These are phyloP conservation scores for Ustilaginoidea virens DNA, from an alignment of 2,329 filamentous ascomycete genomes.

Conservation along the genomic window DNA sequence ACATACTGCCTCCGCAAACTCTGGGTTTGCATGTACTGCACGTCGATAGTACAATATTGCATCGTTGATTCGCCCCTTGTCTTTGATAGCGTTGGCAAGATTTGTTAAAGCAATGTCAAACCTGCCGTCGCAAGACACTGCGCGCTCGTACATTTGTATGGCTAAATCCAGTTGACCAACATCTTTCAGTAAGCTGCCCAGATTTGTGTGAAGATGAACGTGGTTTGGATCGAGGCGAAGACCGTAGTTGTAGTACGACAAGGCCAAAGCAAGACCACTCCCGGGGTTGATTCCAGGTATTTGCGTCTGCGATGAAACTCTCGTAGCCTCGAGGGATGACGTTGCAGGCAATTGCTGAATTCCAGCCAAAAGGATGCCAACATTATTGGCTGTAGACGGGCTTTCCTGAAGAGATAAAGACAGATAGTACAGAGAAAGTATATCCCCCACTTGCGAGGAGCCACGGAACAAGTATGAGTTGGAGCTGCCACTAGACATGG, in stretches of 20 bases:
- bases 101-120: slow-evolving; percentile 97
- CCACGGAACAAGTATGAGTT: slow-evolving; percentile 40
- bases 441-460: slow-evolving; percentile 72
- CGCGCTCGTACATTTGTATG: slow-evolving; percentile 94
- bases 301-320: slow-evolving; percentile 14
- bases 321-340: slow-evolving; percentile 4
- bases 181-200: slow-evolving; percentile 89
- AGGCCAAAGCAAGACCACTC: slow-evolving; percentile 72
- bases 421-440: slow-evolving; percentile 86
- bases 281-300: slow-evolving; percentile 73
- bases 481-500: slow-evolving; percentile 61
- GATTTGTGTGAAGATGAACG: slow-evolving; percentile 91
- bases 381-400: slow-evolving; percentile 94
- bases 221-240: slow-evolving; percentile 74
- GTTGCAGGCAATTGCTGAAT: slow-evolving; percentile 53
- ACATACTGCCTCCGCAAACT: slow-evolving; percentile 94
- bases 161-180: slow-evolving; percentile 84
- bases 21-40: slow-evolving; percentile 80
- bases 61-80: slow-evolving; percentile 81
- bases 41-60: slow-evolving; percentile 85
- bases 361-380: slow-evolving; percentile 89
- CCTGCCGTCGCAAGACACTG: slow-evolving; percentile 78
- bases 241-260: slow-evolving; percentile 93
- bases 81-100: slow-evolving; percentile 92
- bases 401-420: slow-evolving; percentile 90